Conservation (phyloP, 192 early-diverging fungal species). For the Coemansia sp. region DNA sequence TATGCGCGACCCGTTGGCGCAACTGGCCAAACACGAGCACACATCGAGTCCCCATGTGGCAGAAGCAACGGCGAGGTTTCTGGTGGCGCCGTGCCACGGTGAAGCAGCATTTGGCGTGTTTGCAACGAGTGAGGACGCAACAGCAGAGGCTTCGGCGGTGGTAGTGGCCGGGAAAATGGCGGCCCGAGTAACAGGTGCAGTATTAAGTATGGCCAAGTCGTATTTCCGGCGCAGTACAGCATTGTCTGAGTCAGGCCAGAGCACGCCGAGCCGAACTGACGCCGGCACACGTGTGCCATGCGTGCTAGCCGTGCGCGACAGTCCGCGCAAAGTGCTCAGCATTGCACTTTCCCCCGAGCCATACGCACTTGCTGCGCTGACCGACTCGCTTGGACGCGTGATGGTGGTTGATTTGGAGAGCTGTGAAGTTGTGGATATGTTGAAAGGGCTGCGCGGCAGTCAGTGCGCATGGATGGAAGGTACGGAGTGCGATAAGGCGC, state of each 20-base stretch:
- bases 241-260: constrained; percentile 3
- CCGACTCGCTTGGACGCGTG: constrained; percentile 39
- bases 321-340: constrained; percentile 34
- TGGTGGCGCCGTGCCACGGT: constrained; percentile 42
- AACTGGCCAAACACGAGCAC: constrained; percentile 24
- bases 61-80: constrained; percentile 42
- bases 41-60: constrained; percentile 26
- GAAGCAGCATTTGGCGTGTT: constrained; percentile 49
- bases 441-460: constrained; percentile 46
- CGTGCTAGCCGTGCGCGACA: constrained; percentile 33
- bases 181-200: constrained; percentile 36
- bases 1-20: constrained; percentile 23
- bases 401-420: constrained; percentile 38
- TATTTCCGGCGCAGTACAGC: constrained; percentile 32
- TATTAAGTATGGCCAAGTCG: constrained; percentile 40
- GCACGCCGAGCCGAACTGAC: constrained; percentile 6
- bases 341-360: constrained; percentile 36
- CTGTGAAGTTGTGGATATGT: constrained; percentile 43
- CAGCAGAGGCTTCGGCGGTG: constrained; percentile 32
- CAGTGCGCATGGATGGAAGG: constrained; percentile 48
- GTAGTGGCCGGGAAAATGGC: constrained; percentile 45
- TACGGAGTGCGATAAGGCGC: background rate
- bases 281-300: constrained; percentile 30
- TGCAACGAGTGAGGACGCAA: constrained; percentile 37
- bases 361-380: constrained; percentile 34